Conservation (phyloP, 1,139 yeast genomes). For the Debaryomycetaceae sp. region DNA sequence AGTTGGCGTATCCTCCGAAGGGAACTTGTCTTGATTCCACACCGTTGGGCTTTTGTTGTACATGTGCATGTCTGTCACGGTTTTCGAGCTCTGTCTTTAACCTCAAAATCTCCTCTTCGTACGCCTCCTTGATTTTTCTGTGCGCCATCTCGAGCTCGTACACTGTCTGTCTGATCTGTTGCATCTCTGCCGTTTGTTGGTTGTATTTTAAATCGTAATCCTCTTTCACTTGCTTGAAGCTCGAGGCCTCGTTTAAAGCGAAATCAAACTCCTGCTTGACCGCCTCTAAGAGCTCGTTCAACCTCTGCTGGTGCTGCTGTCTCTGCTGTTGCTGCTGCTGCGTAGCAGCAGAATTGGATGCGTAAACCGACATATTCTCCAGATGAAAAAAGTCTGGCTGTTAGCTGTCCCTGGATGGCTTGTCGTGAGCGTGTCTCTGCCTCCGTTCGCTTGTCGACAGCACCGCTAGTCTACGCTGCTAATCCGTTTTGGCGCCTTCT, state of each 20-base stretch:
- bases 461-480: neutral
- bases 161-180: slow-evolving; percentile 90
- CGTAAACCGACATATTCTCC: slow-evolving; percentile 33
- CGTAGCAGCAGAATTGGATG: slow-evolving; percentile 31
- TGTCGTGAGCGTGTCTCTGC: neutral
- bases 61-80: slow-evolving; percentile 52
- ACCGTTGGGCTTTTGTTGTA: slow-evolving; percentile 18
- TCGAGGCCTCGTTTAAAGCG: slow-evolving; percentile 82
- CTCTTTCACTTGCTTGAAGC: slow-evolving; percentile 86
- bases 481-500: neutral
- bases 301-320: slow-evolving; percentile 51
- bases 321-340: slow-evolving; percentile 33
- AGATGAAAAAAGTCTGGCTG: neutral
- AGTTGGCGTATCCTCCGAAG: slow-evolving; percentile 12
- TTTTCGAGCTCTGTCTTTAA: slow-evolving; percentile 83
- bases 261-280: slow-evolving; percentile 89
- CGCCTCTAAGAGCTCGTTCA: slow-evolving; percentile 82
- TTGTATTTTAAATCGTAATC: slow-evolving; percentile 87
- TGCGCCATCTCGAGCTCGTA: slow-evolving; percentile 93
- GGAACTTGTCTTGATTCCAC: slow-evolving; percentile 7
- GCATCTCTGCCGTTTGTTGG: slow-evolving; percentile 93
- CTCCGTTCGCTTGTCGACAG: neutral
- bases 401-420: neutral
- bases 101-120: slow-evolving; percentile 87
- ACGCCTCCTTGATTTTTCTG: slow-evolving; percentile 91